Evolutionary conservation across 2,329 filamentous ascomycete genomes (phyloP).

Genomic region (Penicillium sp.): DNA sequence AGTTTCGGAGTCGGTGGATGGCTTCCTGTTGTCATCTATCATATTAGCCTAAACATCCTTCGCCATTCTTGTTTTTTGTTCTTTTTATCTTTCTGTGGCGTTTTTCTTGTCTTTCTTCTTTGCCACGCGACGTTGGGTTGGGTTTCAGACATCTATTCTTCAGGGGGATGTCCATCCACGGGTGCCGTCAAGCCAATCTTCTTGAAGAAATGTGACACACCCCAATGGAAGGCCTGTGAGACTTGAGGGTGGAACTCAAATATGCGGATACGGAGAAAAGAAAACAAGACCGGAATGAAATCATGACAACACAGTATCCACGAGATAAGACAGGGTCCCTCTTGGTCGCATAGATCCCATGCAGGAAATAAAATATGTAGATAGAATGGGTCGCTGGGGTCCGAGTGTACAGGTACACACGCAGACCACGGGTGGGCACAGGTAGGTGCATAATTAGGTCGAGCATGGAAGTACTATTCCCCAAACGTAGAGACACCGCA

Average conservation of each 20-base stretch:
- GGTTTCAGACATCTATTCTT: slow-evolving; percentile 14
- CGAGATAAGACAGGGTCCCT: background rate
- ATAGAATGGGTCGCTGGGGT: background rate
- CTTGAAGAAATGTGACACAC: background rate
- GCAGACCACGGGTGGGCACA: background rate
- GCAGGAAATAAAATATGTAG: background rate
- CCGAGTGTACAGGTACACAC: background rate
- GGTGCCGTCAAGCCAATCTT: background rate
- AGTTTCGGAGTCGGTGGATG: slow-evolving; percentile 58
- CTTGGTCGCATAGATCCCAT: background rate
- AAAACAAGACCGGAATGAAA: background rate
- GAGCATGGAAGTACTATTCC: background rate
- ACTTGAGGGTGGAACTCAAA: background rate
- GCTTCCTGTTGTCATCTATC: slow-evolving; percentile 41
- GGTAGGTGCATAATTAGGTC: background rate
- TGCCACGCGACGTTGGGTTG: slow-evolving; percentile 11
- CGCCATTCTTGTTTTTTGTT: background rate
- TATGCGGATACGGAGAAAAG: background rate
- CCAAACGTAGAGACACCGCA: background rate
- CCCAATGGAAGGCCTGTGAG: background rate
- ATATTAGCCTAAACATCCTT: background rate
- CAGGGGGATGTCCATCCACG: slow-evolving; percentile 24
- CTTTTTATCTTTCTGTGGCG: background rate
- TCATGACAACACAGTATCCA: background rate
- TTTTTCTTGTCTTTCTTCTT: background rate